Conservation (phyloP, 768 basidiomycete genomes). For the Galerina marginata region DNA sequence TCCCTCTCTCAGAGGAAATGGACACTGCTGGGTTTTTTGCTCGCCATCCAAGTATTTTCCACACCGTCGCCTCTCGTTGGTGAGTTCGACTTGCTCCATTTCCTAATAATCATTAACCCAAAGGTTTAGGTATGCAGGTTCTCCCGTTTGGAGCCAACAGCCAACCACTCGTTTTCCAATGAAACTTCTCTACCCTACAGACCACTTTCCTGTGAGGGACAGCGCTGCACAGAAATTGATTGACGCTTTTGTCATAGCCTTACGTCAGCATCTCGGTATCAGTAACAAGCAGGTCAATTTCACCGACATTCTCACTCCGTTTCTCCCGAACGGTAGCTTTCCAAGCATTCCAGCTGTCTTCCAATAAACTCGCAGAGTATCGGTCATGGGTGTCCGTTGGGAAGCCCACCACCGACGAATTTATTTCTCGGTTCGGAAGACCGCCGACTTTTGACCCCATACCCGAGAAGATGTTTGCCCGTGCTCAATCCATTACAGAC, state of each 20-base stretch:
- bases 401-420: constrained; percentile 34
- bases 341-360: constrained; percentile 30
- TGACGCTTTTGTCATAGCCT: constrained; percentile 30
- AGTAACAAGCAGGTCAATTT: constrained; percentile 32
- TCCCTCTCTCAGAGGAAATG: constrained; percentile 45
- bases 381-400: constrained; percentile 41
- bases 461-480: constrained; percentile 35
- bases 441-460: constrained; percentile 38
- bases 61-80: constrained; percentile 34
- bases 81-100: constrained; percentile 18
- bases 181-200: constrained; percentile 38
- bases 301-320: constrained; percentile 31
- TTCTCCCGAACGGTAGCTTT: constrained; percentile 36
- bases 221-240: constrained; percentile 36
- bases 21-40: constrained; percentile 44
- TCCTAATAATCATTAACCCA: background rate
- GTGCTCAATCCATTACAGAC: constrained; percentile 27
- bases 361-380: constrained; percentile 42
- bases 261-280: constrained; percentile 34
- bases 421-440: constrained; percentile 25
- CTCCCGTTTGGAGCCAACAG: constrained; percentile 30
- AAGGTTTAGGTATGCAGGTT: constrained; percentile 35
- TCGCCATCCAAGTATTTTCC: constrained; percentile 36
- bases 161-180: constrained; percentile 33
- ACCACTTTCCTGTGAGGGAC: constrained; percentile 40